These are phyloP conservation scores for Saururus chinensis DNA, from an alignment of 164 flowering plant species.

Conservation along the genomic window DNA sequence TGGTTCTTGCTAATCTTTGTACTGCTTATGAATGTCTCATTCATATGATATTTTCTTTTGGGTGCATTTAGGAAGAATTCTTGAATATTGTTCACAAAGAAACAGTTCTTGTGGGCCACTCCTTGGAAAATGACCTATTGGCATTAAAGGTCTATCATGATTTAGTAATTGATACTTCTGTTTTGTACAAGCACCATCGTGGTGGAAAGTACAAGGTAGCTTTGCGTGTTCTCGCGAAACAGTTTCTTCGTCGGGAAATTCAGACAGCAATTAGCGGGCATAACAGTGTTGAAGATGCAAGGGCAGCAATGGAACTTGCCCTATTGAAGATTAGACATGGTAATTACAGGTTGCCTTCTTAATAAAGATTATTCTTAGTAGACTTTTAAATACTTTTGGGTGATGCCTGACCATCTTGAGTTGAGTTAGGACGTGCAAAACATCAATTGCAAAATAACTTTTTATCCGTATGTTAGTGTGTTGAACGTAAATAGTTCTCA, in stretches of 20 bases:
- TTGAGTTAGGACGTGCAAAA: too few relatives aligned
- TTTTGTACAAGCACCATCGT: slow-evolving; percentile 73
- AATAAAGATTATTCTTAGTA: too few relatives aligned
- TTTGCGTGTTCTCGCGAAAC: slow-evolving; percentile 66
- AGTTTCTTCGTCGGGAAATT: slow-evolving; percentile 72
- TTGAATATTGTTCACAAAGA: slow-evolving; percentile 75
- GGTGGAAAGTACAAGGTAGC: slow-evolving; percentile 72
- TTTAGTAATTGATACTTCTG: slow-evolving; percentile 84
- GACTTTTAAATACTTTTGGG: too few relatives aligned
- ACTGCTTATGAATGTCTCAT: background rate
- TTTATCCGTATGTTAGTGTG: too few relatives aligned
- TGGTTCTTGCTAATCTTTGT: slow-evolving; percentile 6
- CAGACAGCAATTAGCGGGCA: slow-evolving; percentile 82
- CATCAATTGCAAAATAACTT: too few relatives aligned
- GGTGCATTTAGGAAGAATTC: slow-evolving; percentile 62
- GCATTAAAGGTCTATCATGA: slow-evolving; percentile 76
- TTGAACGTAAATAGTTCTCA: too few relatives aligned
- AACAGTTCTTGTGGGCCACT: slow-evolving; percentile 90
- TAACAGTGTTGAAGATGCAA: slow-evolving; percentile 96
- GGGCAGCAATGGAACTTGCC: slow-evolving; percentile 86
- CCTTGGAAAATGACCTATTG: slow-evolving; percentile 89
- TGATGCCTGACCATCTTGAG: too few relatives aligned
- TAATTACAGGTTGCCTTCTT: slow-evolving; percentile 14
- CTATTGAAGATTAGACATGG: slow-evolving; percentile 76
- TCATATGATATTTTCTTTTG: background rate